These are phyloP conservation scores for Mrakia gelida DNA, from an alignment of 768 basidiomycete species.

Conservation along the genomic window DNA sequence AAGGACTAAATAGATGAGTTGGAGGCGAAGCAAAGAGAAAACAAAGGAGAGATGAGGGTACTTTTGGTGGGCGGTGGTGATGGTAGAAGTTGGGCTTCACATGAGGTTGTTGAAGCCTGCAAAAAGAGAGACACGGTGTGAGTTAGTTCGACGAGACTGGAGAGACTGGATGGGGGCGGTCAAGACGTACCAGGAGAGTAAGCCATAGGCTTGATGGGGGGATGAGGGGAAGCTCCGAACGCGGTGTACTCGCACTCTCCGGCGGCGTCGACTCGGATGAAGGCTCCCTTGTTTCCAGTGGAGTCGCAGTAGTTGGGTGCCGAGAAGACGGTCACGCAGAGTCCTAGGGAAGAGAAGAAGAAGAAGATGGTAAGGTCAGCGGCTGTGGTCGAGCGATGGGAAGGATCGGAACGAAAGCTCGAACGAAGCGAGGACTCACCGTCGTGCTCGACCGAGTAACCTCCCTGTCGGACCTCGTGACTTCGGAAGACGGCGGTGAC, in stretches of 20 bases:
- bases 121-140: too few relatives aligned
- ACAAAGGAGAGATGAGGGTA: not conserved
- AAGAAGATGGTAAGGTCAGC: not conserved
- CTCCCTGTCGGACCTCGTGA: conserved; percentile 95
- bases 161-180: too few relatives aligned
- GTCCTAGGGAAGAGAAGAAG: conserved; percentile 50
- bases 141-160: too few relatives aligned
- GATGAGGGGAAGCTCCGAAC: conserved; percentile 59
- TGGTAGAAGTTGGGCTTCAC: not conserved
- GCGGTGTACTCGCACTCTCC: conserved; percentile 64
- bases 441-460: conserved; percentile 88
- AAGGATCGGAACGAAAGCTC: not conserved
- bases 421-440: conserved; percentile 32
- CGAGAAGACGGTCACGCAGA: conserved; percentile 83
- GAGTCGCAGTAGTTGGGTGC: conserved; percentile 59
- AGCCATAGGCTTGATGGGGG: conserved; percentile 28
- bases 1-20: too few relatives aligned
- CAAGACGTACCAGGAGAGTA: conserved; percentile 12
- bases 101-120: conserved; percentile 21
- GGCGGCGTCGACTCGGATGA: conserved; percentile 42
- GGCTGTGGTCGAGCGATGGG: not conserved
- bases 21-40: not conserved
- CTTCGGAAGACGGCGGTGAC: conserved; percentile 86
- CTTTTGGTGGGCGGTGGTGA: not conserved
- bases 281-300: conserved; percentile 38